phyloP scores from a whole-genome alignment of 179 eudicot genomes.

The Carnegiea gigantea region DNA sequence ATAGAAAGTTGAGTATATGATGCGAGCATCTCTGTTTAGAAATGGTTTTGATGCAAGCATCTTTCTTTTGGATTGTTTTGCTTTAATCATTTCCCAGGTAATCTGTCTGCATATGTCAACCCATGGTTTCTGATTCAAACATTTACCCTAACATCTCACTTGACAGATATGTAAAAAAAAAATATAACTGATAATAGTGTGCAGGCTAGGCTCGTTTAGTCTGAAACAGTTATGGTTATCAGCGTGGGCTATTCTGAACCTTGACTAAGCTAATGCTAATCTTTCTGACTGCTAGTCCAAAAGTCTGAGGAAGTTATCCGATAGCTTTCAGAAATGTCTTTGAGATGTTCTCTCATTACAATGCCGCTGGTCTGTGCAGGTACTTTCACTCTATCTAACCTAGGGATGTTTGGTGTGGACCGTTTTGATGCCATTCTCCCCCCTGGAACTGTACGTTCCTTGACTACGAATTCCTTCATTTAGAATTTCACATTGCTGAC shows the following conservation, averaged over 20 bases:
- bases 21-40: neutral
- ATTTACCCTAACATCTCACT: too few relatives aligned
- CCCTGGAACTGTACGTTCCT: conserved; percentile 85
- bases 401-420: conserved; percentile 96
- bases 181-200: neutral
- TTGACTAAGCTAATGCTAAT: neutral
- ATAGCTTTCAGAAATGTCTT: neutral
- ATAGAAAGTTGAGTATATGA: neutral
- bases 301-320: neutral
- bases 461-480: neutral
- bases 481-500: neutral
- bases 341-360: conserved; percentile 18
- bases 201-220: neutral
- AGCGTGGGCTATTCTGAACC: neutral
- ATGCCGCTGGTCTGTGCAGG: conserved; percentile 44
- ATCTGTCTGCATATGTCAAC: neutral
- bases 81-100: neutral
- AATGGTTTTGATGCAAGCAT: neutral
- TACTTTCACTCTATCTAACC: conserved; percentile 93
- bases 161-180: neutral
- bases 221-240: neutral
- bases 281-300: neutral
- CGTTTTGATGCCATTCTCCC: conserved; percentile 98
- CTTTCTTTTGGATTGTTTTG: too few relatives aligned
- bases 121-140: too few relatives aligned